Base-by-base conservation (phyloP, 805 yeast genomes). In the Pichia phayaonensis region DNA sequence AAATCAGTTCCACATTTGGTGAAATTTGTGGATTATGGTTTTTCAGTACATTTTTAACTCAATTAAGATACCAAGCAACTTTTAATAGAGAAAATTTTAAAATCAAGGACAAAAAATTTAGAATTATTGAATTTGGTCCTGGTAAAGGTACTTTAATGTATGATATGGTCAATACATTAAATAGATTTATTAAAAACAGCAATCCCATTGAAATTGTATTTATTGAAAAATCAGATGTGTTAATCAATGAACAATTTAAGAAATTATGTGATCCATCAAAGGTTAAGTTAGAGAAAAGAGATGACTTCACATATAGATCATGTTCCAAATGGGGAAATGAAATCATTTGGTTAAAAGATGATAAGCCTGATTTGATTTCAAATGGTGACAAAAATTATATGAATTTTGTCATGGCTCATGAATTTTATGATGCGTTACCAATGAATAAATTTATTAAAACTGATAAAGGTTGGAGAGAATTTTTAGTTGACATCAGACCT, bases 381-480 rank as follows among this genome's bases (percentile, higher is more conserved):
- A 63, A 58, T 2, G 50, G 50, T 8, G 60, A 58, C 27, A 39
- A 48, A 4, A 51, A 56, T 2, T 58, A 61, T 39, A 61, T 86
- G 42, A 84, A 85, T 52, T 87, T 79, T 61, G 72, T 86, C 6
- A 63, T 88, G 48, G 94, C 95, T 0, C 96, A 88, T 62, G 96
- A 88, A 64, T 88, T 88, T 59, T 88, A 84, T 61, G 96, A 88
- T 66, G 95, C 96, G 0, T 69, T 88, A 50, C 95, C 96, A 0
- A 81, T 88, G 23, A 81, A 83, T 55, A 77, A 82, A 55, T 87
- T 84, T 61, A 73, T 75, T 48, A 76, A 74, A 54, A 80, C 84
- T 0, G 70, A 72, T 18, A 66, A 79, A 16, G 92, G 92, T 0
- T 88, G 96, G 96, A 71, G 90, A 56, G 96, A 88, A 61, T 71